Evolutionary conservation across 75 land plant species (phyloP), one percentile per base, ranked within the genome.

Genomic region (Pinus tabuliformis): DNA sequence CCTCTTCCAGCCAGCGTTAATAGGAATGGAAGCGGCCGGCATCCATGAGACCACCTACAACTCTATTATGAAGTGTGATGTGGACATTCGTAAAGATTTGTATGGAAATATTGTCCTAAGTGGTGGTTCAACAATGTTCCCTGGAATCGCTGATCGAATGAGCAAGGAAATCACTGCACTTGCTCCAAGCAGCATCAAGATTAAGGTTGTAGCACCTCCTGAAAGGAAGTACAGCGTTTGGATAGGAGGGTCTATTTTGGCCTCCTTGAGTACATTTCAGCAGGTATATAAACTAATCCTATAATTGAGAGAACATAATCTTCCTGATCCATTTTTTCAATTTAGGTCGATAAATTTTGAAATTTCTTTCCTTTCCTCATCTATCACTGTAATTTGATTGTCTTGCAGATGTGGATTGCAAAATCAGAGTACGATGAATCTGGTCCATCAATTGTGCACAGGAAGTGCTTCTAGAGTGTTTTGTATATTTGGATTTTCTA

Each of bases 41-140:
- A 78, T 81, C 59, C 82, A 36, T 59, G 21, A 59, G 61, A 59
- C 21, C 21, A 59, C 21, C 61, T n/a, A 18, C 12, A 85, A 42
- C 73, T 81, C 57, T n/a, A 83, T 83, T n/a, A 83, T 83, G 84
- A 83, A 81, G 70, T 83, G 84, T 66, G 84, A 82, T 45, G 83
- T 82, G 30, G 83, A 82, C 62, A 80, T 82, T 57, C 60, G 83
- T 56, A 82, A 79, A 42, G 84, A 83, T 26, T 56, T 83, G 72
- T 82, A 64, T 77, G 56, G 71, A 21, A 83, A 83, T 56, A 58
- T 81, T 64, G 79, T 81, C 71, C 77, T 83, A 21, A 80, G 83
- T 75, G 83, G 84, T 49, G 84, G 84, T 36, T 81, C 84, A 4
- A 83, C 84, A 9, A 83, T 83, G 84, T 83, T 83, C 57, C 80